A percentile compares a stretch with the other conserved stretches of the same genome.
Conservation (phyloP, 768 basidiomycete species). For the Dacryopinax primogenitus region DNA sequence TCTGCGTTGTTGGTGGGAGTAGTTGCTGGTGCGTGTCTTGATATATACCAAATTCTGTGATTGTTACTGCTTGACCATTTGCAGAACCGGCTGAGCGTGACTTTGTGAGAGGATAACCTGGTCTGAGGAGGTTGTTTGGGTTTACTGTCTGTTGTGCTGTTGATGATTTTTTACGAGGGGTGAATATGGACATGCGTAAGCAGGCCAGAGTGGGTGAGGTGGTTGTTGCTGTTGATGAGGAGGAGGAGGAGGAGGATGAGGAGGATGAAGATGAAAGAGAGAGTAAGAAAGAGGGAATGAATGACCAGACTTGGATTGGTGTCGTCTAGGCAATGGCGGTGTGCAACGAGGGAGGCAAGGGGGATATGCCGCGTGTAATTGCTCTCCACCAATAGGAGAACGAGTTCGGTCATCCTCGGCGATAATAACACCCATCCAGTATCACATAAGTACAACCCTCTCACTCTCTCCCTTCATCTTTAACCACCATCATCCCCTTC, state of each 20-base stretch:
- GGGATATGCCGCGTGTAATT: too few species aligned
- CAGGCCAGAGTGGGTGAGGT: too few species aligned
- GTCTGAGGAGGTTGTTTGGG: not conserved
- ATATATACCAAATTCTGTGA: not conserved
- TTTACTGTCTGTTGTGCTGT: not conserved
- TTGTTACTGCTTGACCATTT: not conserved
- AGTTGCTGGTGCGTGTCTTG: not conserved
- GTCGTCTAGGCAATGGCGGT: not conserved
- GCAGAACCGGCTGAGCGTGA: not conserved
- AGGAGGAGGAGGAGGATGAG: not conserved
- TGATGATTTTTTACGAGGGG: not conserved
- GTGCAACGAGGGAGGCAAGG: too few species aligned
- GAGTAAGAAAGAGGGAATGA: not conserved
- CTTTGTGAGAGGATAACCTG: not conserved
- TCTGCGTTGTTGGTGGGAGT: not conserved
- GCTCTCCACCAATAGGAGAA: too few species aligned
- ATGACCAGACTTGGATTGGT: not conserved
- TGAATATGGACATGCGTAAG: conserved; percentile 3
- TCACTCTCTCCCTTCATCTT: not conserved
- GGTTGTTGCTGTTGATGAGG: not conserved
- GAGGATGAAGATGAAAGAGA: not conserved
- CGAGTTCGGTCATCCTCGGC: too few species aligned
- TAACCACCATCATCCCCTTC: not conserved
- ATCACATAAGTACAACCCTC: not conserved
- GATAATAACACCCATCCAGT: too few species aligned